These are phyloP conservation scores for Arthonia radiata DNA, from an alignment of 495 filamentous ascomycete genomes.

Conservation along the genomic window DNA sequence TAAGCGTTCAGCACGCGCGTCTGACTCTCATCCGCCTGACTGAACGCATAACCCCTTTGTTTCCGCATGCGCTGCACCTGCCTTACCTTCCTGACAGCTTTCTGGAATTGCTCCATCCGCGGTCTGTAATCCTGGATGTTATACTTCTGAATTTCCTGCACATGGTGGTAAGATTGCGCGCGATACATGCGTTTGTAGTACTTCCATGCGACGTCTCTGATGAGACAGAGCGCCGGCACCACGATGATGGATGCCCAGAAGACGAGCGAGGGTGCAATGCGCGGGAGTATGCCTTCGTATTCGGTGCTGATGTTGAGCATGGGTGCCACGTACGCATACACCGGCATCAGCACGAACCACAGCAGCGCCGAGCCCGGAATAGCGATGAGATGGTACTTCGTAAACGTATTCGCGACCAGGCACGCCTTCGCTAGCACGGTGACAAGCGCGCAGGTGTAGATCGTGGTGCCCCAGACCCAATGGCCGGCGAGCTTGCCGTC, in stretches of 20 bases:
- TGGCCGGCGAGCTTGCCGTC: constrained; percentile 68
- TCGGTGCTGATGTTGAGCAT: constrained; percentile 62
- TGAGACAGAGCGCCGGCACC: constrained; percentile 60
- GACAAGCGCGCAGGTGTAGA: constrained; percentile 75
- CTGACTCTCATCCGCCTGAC: constrained; percentile 85
- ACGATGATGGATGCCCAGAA: constrained; percentile 78
- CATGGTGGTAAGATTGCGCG: constrained; percentile 90
- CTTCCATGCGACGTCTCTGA: constrained; percentile 65
- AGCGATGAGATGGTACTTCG: constrained; percentile 87
- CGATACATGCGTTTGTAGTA: constrained; percentile 89
- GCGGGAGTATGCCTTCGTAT: constrained; percentile 59
- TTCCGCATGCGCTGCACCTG: constrained; percentile 99
- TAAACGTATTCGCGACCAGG: constrained; percentile 92
- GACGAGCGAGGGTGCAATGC: constrained; percentile 52
- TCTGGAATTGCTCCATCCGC: constrained; percentile 99
- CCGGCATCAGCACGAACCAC: constrained; percentile 74
- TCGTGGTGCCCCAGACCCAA: constrained; percentile 87
- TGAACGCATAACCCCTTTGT: constrained; percentile 95
- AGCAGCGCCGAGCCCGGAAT: constrained; percentile 84
- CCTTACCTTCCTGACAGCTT: constrained; percentile 92
- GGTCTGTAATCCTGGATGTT: constrained; percentile 98
- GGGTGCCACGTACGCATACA: constrained; percentile 77
- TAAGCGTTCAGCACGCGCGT: constrained; percentile 88
- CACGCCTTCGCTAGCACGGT: constrained; percentile 92
- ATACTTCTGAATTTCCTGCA: constrained; percentile 99